Conservation (phyloP, 768 basidiomycete species). For the Pulveroboletus sp. region DNA sequence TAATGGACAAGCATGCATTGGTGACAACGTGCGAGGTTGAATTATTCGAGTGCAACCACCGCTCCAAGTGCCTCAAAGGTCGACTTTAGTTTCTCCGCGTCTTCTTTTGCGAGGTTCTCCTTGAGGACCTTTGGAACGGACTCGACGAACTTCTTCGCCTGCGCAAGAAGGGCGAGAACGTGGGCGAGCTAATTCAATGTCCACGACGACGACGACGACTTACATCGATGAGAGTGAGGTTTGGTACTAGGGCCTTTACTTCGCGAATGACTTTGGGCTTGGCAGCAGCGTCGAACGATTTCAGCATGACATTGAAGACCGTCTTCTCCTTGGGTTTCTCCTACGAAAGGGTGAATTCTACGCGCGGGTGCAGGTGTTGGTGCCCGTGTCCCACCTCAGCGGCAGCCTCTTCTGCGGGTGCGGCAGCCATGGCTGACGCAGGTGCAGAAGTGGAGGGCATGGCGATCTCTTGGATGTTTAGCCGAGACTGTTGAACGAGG, state of each 20-base stretch:
- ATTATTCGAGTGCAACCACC: conserved; percentile 77
- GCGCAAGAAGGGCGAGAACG: conserved; percentile 1
- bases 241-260: conserved; percentile 93
- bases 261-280: conserved; percentile 98
- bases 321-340: conserved; percentile 99
- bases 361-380: neutral
- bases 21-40: conserved; percentile 4
- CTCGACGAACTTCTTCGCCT: conserved; percentile 99
- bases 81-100: conserved; percentile 93
- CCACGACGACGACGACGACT: conserved; percentile 28
- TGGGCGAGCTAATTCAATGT: neutral
- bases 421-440: conserved; percentile 41
- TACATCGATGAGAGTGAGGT: conserved; percentile 95
- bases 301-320: conserved; percentile 90
- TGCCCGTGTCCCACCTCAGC: conserved; percentile 46
- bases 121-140: conserved; percentile 89
- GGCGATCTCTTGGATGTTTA: conserved; percentile 97
- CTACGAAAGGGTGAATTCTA: conserved; percentile 31
- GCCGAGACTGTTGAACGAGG: conserved; percentile 52
- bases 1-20: conserved; percentile 16
- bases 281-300: conserved; percentile 85
- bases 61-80: conserved; percentile 89
- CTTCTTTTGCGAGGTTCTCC: conserved; percentile 93
- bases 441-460: conserved; percentile 74
- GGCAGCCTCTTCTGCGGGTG: conserved; percentile 56